Evolutionary conservation across 2,329 filamentous ascomycete genomes (phyloP), one percentile per base, ranked within the genome.

Genomic region (Tolypocladium nubicola): DNA sequence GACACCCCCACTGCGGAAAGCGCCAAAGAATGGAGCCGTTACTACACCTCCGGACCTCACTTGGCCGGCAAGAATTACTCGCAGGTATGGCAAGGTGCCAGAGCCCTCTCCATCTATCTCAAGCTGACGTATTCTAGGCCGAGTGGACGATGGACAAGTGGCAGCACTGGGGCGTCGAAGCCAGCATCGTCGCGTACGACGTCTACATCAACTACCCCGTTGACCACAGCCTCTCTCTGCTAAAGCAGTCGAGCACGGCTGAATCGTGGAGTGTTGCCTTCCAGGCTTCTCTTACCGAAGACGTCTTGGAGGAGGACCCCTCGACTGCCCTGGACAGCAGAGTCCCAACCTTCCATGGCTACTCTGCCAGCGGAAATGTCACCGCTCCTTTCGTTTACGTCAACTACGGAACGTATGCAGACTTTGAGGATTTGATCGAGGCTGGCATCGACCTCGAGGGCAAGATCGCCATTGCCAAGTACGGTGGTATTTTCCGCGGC

Each of bases 271-370:
- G 82, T 55, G 79, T 92, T 35, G 78, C 81, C n/a, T 96, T 87
- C 66, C 85, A 91, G 67, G 93, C 92, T 0, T 86, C 83, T 1
- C 74, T 97, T 45, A 84, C 89, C 64, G 94, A 99, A 71, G 90
- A 96, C 67, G 80, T 93, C 2, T 75, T 97, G 6, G 80, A 90
- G 0, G 86, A 96, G 55, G 94, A 99, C 69, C 81, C 85, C 3
- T 95, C 91, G 0, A 90, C 85, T 21, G 81, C 84, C 26, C 76
- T 90, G 52, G 73, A 81, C 11, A 81, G 91, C 65, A 79, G 90
- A 37, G 81, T 97, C 30, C 91, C 93, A 1, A 93, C 88, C 0
- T 97, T 97, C 75, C 93, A 97, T 68, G 94, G 93, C 56, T 97
- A 97, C 71, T 96, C 90, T 4, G 91, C 91, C 5, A 92, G 80